These are phyloP conservation scores for Aureobasidium sp. DNA, from an alignment of 2,329 filamentous ascomycete genomes.

Conservation along the genomic window DNA sequence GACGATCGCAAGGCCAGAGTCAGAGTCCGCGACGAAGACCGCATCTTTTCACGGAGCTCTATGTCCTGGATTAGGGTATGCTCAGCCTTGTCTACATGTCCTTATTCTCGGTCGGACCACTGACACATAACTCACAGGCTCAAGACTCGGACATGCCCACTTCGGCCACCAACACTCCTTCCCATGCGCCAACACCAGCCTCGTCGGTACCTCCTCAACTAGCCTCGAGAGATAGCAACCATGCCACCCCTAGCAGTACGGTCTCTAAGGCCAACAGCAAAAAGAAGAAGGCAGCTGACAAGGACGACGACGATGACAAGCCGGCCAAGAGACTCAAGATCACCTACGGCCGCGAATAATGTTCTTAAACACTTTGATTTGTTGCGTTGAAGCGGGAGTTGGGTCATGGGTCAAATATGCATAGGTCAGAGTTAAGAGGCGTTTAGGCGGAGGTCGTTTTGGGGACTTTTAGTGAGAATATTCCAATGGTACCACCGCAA, in stretches of 20 bases:
- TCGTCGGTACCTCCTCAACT: slow-evolving; percentile 36
- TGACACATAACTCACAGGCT: slow-evolving; percentile 8
- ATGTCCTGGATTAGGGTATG: slow-evolving; percentile 28
- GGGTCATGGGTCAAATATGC: not conserved
- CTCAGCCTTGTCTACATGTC: not conserved
- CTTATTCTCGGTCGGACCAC: not conserved
- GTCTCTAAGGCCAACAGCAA: slow-evolving; percentile 28
- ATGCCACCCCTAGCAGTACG: slow-evolving; percentile 30
- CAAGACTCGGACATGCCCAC: slow-evolving; percentile 32
- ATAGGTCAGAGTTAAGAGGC: not conserved
- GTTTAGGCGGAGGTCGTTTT: not conserved
- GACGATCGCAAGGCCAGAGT: slow-evolving; percentile 57
- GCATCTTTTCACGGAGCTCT: slow-evolving; percentile 50
- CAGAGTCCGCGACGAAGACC: slow-evolving; percentile 58
- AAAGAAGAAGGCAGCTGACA: slow-evolving; percentile 37
- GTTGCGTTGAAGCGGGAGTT: slow-evolving; percentile 14
- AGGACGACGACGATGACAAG: slow-evolving; percentile 40
- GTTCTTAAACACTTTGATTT: not conserved
- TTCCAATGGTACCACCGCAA: not conserved
- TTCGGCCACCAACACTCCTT: slow-evolving; percentile 32
- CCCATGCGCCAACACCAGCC: slow-evolving; percentile 39
- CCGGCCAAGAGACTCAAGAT: slow-evolving; percentile 40
- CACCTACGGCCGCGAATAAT: slow-evolving; percentile 39
- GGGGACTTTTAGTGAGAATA: not conserved
- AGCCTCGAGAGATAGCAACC: slow-evolving; percentile 33